These are phyloP conservation scores for Botrytis sinoallii DNA, from an alignment of 2,329 filamentous ascomycete genomes.

Conservation along the genomic window DNA sequence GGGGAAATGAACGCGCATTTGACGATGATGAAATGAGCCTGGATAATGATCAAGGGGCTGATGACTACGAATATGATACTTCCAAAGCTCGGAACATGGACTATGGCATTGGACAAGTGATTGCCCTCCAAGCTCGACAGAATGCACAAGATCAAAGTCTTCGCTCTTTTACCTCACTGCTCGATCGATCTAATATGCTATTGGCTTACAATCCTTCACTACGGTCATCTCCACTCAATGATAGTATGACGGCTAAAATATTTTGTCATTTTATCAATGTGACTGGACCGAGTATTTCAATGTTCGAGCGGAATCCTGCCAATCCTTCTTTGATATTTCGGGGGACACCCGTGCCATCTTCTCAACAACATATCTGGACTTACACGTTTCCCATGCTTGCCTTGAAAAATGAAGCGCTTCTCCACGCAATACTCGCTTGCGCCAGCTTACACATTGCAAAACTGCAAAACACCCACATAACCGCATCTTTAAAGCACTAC, in stretches of 20 bases:
- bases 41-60: conserved; percentile 38
- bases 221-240: conserved; percentile 69
- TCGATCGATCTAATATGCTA: conserved; percentile 47
- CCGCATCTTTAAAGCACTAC: conserved; percentile 87
- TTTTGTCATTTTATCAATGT: conserved; percentile 92
- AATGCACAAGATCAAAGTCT: conserved; percentile 38
- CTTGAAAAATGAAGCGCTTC: conserved; percentile 76
- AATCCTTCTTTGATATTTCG: conserved; percentile 67
- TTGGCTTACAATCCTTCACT: conserved; percentile 65
- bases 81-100: conserved; percentile 23
- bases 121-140: conserved; percentile 34
- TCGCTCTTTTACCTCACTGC: conserved; percentile 47
- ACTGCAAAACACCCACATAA: conserved; percentile 69
- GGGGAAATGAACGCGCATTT: conserved; percentile 38
- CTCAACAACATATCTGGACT: conserved; percentile 64
- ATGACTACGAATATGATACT: conserved; percentile 41
- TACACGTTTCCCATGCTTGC: conserved; percentile 81
- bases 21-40: conserved; percentile 22
- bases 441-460: conserved; percentile 85
- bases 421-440: conserved; percentile 87
- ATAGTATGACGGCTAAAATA: conserved; percentile 74
- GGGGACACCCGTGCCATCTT: conserved; percentile 57
- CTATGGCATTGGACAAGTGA: conserved; percentile 19
- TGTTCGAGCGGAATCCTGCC: conserved; percentile 79
- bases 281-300: conserved; percentile 79